Percentiles rank a stretch among this genome's conserved stretches.
Evolutionary conservation across 2,329 filamentous ascomycete species (phyloP).

Genomic region (Phyllosticta citriasiana): DNA sequence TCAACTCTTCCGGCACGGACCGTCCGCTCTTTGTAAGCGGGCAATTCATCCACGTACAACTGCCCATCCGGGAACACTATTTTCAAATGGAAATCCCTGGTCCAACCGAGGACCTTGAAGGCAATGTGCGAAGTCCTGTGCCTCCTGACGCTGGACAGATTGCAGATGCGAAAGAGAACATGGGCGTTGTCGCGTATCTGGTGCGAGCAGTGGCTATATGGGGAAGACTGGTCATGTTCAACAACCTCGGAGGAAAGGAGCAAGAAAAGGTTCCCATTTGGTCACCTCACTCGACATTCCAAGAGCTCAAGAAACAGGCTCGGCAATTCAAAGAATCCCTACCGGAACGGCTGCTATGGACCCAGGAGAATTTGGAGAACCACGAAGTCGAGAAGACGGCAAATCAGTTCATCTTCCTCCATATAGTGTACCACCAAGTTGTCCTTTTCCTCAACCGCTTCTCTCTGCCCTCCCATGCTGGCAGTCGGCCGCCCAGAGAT

Average conservation of each 20-base stretch:
- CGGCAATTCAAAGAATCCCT: constrained; percentile 60
- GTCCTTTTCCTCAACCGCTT: constrained; percentile 84
- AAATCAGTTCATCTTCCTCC: constrained; percentile 87
- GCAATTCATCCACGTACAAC: constrained; percentile 75
- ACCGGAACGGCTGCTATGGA: constrained; percentile 64
- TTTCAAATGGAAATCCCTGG: constrained; percentile 89
- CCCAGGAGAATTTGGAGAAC: constrained; percentile 68
- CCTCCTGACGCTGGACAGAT: constrained; percentile 54
- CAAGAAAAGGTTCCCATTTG: constrained; percentile 69
- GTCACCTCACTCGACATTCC: constrained; percentile 69
- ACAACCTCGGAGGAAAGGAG: constrained; percentile 82
- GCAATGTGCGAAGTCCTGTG: constrained; percentile 54
- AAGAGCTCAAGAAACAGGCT: constrained; percentile 58
- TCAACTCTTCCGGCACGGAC: constrained; percentile 92
- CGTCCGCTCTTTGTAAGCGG: constrained; percentile 85
- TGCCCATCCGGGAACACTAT: constrained; percentile 82
- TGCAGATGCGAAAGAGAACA: constrained; percentile 64
- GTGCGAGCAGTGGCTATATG: constrained; percentile 77
- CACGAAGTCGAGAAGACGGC: constrained; percentile 78
- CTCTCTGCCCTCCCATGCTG: constrained; percentile 60
- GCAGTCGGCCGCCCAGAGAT: constrained; percentile 54
- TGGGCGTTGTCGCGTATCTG: constrained; percentile 89
- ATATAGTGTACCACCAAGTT: constrained; percentile 83
- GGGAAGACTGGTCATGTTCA: constrained; percentile 80
- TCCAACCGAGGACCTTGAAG: constrained; percentile 72